Evolutionary conservation across 176 grass and related monocot species (phyloP).

Genomic region (Paspalum vaginatum): DNA sequence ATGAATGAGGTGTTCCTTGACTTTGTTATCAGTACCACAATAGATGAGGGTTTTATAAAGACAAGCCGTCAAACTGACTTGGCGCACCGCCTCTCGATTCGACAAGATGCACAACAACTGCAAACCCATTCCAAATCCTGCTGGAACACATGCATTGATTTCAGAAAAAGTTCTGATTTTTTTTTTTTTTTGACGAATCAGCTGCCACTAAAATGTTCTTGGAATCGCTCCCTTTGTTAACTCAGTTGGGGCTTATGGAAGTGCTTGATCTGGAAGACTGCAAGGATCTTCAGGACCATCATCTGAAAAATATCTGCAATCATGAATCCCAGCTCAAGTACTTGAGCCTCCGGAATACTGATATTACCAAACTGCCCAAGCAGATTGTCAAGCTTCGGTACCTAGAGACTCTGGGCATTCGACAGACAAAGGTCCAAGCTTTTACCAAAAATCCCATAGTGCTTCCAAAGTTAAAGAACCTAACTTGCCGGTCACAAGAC

Average conservation of each 20-base stretch:
- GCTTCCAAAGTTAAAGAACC: conserved; percentile 12
- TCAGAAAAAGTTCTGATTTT: too few relatives aligned
- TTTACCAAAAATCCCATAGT: not conserved
- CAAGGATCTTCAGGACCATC: too few relatives aligned
- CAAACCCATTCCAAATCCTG: not conserved
- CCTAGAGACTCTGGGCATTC: conserved; percentile 20
- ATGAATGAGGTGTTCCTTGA: not conserved
- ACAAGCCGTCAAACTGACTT: not conserved
- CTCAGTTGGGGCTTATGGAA: not conserved
- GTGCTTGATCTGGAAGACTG: conserved; percentile 19
- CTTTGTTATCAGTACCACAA: not conserved
- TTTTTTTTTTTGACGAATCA: too few relatives aligned
- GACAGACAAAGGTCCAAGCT: not conserved
- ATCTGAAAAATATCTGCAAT: conserved; percentile 23
- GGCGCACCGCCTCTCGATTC: not conserved
- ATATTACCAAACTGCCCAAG: not conserved
- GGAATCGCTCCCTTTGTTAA: not conserved
- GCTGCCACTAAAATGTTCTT: not conserved
- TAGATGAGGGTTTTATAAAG: not conserved
- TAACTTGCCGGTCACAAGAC: not conserved
- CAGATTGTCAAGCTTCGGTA: conserved; percentile 15
- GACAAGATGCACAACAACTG: not conserved
- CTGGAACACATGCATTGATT: not conserved
- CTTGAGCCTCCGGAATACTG: not conserved
- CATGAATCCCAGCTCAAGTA: not conserved